Percentiles rank a stretch among this genome's conserved stretches.
Evolutionary conservation across 345 rosid genomes (phyloP).

Genomic region (Lenwebbia sp.): DNA sequence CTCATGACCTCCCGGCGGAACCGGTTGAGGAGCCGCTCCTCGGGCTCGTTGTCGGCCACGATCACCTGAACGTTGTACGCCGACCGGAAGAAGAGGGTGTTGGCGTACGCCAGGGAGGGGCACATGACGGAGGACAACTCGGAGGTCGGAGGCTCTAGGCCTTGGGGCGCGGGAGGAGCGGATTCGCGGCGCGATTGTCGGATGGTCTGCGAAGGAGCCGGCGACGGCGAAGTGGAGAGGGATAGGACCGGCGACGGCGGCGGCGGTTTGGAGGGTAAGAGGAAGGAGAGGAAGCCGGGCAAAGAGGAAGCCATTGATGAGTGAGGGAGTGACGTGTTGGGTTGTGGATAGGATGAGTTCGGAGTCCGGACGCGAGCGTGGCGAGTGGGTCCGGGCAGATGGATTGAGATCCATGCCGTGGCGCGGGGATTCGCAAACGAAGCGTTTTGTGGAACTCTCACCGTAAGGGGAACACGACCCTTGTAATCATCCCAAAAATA

Average conservation of each 20-base stretch:
- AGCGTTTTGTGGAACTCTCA: too few species aligned
- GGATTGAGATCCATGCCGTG: not conserved
- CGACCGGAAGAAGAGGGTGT: constrained; percentile 55
- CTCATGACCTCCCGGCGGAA: constrained; percentile 22
- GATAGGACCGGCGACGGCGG: not conserved
- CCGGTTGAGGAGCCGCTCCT: constrained; percentile 40
- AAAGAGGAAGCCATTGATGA: constrained; percentile 51
- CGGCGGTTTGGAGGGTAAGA: constrained; percentile 30
- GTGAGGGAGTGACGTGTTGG: not conserved
- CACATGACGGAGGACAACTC: constrained; percentile 54
- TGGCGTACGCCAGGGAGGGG: constrained; percentile 62
- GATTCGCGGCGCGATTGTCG: constrained; percentile 14
- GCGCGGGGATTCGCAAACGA: not conserved
- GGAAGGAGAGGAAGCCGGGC: constrained; percentile 59
- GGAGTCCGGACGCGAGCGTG: too few species aligned
- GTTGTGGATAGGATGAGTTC: not conserved
- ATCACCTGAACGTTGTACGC: constrained; percentile 64
- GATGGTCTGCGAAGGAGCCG: constrained; percentile 12
- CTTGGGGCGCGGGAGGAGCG: constrained; percentile 13
- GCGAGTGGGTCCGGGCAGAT: not conserved
- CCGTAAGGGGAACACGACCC: too few species aligned
- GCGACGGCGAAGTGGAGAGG: constrained; percentile 1
- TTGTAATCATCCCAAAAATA: too few species aligned
- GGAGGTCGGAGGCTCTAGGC: constrained; percentile 2
- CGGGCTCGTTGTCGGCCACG: constrained; percentile 66